These are phyloP conservation scores for Avicennia marina DNA, from an alignment of 257 asterid genomes.

Conservation along the genomic window DNA sequence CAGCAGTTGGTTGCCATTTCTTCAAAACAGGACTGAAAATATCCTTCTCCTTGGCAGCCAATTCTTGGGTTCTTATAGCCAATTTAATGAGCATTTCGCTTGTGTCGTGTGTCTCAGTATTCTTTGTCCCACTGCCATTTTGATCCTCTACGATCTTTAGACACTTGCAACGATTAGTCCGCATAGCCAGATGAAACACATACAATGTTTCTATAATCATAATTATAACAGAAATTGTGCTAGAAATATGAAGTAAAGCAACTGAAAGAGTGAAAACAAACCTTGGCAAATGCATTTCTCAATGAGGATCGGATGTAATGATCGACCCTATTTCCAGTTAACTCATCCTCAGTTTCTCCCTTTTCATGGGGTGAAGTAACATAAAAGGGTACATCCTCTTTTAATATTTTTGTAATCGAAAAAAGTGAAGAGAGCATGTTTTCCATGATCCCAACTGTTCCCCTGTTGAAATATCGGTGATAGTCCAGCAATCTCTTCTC, in stretches of 20 bases:
- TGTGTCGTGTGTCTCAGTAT: constrained; percentile 31
- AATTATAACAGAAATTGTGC: too few species aligned
- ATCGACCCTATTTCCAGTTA: constrained; percentile 59
- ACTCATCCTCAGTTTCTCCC: constrained; percentile 26
- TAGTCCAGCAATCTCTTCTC: constrained; percentile 75
- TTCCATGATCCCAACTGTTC: constrained; percentile 50
- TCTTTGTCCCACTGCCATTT: constrained; percentile 20
- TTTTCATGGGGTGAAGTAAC: constrained; percentile 28
- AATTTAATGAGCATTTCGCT: constrained; percentile 54
- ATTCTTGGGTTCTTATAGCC: constrained; percentile 60
- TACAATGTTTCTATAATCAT: too few species aligned
- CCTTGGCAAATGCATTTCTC: constrained; percentile 68
- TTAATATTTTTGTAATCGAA: constrained; percentile 63
- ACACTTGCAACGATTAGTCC: neutral
- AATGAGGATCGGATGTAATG: constrained; percentile 55
- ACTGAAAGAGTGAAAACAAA: constrained; percentile 8
- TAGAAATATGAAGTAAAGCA: neutral
- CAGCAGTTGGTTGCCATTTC: constrained; percentile 83
- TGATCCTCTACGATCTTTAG: constrained; percentile 62
- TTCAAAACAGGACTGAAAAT: constrained; percentile 56
- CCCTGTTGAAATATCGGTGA: constrained; percentile 43
- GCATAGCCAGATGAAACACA: too few species aligned
- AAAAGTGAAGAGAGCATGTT: constrained; percentile 57
- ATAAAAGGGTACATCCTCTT: constrained; percentile 71
- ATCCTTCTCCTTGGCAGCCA: constrained; percentile 68